Evolutionary conservation across 768 basidiomycete species (phyloP).

Genomic region (Leccinum rimulosum): DNA sequence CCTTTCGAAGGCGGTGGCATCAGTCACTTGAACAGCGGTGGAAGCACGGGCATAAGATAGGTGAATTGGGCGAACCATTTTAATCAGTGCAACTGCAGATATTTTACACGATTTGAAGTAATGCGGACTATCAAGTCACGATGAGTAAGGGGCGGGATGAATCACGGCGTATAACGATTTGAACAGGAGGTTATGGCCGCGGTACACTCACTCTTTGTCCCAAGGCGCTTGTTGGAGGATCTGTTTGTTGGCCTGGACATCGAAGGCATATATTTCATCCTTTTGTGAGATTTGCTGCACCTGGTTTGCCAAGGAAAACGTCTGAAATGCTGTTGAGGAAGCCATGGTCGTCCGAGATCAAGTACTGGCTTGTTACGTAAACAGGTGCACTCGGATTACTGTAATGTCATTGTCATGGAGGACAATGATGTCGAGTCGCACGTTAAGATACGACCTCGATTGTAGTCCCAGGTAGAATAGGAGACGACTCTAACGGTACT

Average conservation of each 20-base stretch:
- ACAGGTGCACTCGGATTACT: too few species aligned
- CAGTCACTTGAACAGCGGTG: not conserved
- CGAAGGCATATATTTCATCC: constrained; percentile 79
- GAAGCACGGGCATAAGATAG: not conserved
- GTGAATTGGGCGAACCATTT: constrained; percentile 61
- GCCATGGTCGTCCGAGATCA: constrained; percentile 23
- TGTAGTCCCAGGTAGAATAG: not conserved
- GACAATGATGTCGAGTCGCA: too few species aligned
- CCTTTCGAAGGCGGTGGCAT: constrained; percentile 45
- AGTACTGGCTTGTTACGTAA: not conserved
- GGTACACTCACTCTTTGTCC: constrained; percentile 71
- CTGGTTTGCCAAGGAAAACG: constrained; percentile 72
- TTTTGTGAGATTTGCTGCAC: constrained; percentile 67
- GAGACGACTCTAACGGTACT: not conserved
- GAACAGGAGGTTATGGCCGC: constrained; percentile 2
- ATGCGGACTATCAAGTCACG: constrained; percentile 50
- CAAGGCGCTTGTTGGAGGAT: constrained; percentile 76
- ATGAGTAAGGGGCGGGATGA: not conserved
- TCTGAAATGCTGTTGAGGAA: constrained; percentile 63
- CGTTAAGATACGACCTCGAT: too few species aligned
- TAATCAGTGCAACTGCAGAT: constrained; percentile 91
- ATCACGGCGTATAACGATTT: not conserved
- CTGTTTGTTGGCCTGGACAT: constrained; percentile 61
- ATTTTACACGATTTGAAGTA: constrained; percentile 92
- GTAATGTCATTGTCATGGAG: too few species aligned